A percentile compares a stretch with the other conserved stretches of the same genome.
Evolutionary conservation across 352 stramenopile species (phyloP).

Genomic region (Aphanomyces euteiches): DNA sequence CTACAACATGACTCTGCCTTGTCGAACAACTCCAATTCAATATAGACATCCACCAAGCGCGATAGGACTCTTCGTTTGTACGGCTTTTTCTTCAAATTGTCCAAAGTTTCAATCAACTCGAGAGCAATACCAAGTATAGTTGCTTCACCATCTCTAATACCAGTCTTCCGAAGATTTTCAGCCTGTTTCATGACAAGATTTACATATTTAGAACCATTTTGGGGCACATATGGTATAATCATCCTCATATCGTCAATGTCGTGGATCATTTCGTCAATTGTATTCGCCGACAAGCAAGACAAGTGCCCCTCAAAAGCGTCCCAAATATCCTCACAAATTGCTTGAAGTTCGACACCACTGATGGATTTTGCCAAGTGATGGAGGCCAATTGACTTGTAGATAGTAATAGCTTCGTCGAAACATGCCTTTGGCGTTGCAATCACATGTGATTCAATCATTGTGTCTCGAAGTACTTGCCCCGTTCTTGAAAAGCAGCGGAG

Average conservation of each 20-base stretch:
- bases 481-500: conserved; percentile 14
- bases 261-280: conserved; percentile 3
- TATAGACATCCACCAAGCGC: conserved; percentile 13
- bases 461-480: background rate
- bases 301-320: conserved; percentile 15
- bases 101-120: conserved; percentile 11
- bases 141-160: background rate
- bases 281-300: background rate
- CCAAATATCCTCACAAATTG: conserved; percentile 17
- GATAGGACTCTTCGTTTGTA: background rate
- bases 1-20: conserved; percentile 16
- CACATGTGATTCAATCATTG: background rate
- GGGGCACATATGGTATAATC: conserved; percentile 16
- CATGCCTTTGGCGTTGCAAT: conserved; percentile 13
- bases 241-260: conserved; percentile 20
- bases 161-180: background rate
- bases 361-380: conserved; percentile 8
- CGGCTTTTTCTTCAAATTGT: conserved; percentile 11
- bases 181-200: conserved; percentile 10
- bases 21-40: conserved; percentile 11
- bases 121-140: conserved; percentile 8
- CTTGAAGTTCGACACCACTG: conserved; percentile 12
- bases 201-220: conserved; percentile 1
- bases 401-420: conserved; percentile 19
- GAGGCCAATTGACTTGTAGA: conserved; percentile 11